A percentile compares a stretch with the other conserved stretches of the same genome.
phyloP scores from a whole-genome alignment of 129 eudicot species.

The Silybum marianum region DNA sequence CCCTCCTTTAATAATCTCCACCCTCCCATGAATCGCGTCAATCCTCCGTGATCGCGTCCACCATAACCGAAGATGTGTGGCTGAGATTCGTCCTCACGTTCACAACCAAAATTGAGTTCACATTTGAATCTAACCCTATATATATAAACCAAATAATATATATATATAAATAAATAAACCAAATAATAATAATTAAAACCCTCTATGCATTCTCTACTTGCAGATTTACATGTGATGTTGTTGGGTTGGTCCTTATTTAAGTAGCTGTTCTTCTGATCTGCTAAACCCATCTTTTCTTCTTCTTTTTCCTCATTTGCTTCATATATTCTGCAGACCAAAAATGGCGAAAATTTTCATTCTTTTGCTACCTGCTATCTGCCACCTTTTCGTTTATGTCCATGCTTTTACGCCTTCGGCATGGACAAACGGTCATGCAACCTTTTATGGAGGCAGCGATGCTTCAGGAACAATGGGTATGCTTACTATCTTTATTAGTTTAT shows the following conservation, averaged over 20 bases:
- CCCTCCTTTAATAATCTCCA: too few relatives aligned
- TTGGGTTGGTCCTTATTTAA: conserved; percentile 55
- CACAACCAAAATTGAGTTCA: too few relatives aligned
- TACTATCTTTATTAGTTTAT: neutral
- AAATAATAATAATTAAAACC: conserved; percentile 21
- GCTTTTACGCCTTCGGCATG: conserved; percentile 69
- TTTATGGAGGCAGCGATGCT: conserved; percentile 94
- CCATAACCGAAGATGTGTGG: too few relatives aligned
- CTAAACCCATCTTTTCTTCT: conserved; percentile 23
- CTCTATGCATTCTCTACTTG: conserved; percentile 40
- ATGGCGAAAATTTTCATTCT: conserved; percentile 38
- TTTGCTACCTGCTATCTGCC: conserved; percentile 28
- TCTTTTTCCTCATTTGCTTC: conserved; percentile 22
- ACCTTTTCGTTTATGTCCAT: conserved; percentile 28
- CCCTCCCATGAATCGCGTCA: too few relatives aligned
- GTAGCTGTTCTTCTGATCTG: conserved; percentile 20
- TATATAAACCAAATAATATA: too few relatives aligned
- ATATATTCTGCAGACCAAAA: conserved; percentile 6
- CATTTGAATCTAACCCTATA: too few relatives aligned
- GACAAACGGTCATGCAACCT: conserved; percentile 78
- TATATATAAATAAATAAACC: neutral
- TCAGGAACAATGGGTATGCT: conserved; percentile 94
- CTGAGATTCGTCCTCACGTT: too few relatives aligned
- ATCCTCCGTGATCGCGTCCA: too few relatives aligned
- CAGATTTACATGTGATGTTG: conserved; percentile 62